Evolutionary conservation across 192 early-diverging fungal species (phyloP).

Genomic region (Jimgerdemannia lactiflua): DNA sequence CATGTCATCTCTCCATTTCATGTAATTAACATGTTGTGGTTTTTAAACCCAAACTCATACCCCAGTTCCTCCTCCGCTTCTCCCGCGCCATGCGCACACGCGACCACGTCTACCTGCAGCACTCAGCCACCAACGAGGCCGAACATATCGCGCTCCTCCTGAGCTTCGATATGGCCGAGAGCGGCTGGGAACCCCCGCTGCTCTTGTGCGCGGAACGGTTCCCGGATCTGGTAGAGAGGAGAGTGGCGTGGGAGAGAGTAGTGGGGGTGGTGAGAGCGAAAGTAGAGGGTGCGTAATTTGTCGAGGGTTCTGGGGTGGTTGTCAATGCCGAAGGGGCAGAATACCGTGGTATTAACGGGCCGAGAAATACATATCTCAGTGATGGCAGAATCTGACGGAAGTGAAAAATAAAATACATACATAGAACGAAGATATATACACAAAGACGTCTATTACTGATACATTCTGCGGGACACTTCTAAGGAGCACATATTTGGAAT

Average conservation of each 20-base stretch:
- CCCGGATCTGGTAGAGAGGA: not conserved
- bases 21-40: not conserved
- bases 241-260: not conserved
- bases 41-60: not conserved
- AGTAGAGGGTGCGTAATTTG: not conserved
- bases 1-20: not conserved
- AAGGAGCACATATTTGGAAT: too few species aligned
- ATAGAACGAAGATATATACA: too few species aligned
- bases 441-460: too few species aligned
- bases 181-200: not conserved
- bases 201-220: not conserved
- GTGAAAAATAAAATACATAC: too few species aligned
- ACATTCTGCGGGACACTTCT: too few species aligned
- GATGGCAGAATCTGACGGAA: too few species aligned
- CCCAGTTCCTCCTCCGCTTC: not conserved
- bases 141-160: not conserved
- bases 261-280: not conserved
- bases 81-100: not conserved
- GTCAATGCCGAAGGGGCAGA: too few species aligned
- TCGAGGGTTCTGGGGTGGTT: too few species aligned
- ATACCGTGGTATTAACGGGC: too few species aligned
- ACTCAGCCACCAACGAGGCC: not conserved
- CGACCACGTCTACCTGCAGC: not conserved
- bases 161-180: not conserved
- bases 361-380: too few species aligned